phyloP scores from a whole-genome alignment of 2,329 filamentous ascomycete species.

The Cordyceps javanica region DNA sequence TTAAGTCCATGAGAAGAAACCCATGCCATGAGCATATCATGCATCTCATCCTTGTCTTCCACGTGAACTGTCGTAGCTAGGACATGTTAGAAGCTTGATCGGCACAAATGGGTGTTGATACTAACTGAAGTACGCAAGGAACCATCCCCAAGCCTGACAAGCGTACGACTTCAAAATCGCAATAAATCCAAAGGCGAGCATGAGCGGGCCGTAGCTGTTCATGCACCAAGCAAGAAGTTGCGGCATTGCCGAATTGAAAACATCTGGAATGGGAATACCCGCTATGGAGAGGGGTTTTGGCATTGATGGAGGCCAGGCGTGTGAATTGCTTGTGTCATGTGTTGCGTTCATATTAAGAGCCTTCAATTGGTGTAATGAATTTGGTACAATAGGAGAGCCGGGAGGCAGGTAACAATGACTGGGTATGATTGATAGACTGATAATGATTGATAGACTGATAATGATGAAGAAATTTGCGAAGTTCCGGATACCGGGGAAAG shows the following conservation, averaged over 20 bases:
- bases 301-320: background rate
- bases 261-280: background rate
- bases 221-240: background rate
- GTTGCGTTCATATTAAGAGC: background rate
- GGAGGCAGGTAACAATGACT: too few species aligned
- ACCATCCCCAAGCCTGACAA: background rate
- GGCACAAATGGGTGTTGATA: background rate
- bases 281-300: background rate
- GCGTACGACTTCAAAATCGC: background rate
- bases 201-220: background rate
- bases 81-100: background rate
- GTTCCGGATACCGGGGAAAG: background rate
- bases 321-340: background rate
- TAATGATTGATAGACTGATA: too few species aligned
- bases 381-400: background rate
- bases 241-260: background rate
- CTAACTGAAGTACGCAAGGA: background rate
- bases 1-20: background rate
- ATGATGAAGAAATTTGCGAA: background rate
- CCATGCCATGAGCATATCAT: slow-evolving; percentile 1
- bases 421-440: too few species aligned
- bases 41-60: background rate
- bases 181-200: background rate
- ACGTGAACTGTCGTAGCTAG: background rate
- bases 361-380: background rate